Conservation (phyloP, 2,329 filamentous ascomycete species). For the Byssothecium circinans region DNA sequence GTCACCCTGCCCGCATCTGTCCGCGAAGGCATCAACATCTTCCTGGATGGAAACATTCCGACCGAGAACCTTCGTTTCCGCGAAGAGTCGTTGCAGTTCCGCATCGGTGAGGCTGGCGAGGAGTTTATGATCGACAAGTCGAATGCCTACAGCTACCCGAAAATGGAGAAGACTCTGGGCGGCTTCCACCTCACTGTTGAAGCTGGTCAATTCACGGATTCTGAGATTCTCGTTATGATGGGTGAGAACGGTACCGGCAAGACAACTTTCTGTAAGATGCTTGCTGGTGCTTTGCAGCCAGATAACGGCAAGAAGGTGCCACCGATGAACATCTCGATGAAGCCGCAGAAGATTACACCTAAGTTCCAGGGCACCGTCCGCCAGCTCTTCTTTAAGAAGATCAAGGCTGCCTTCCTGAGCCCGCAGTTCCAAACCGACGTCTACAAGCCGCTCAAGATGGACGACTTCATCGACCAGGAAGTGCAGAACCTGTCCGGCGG, state of each 20-base stretch:
- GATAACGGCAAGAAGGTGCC: constrained; percentile 78
- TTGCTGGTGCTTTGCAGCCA: constrained; percentile 90
- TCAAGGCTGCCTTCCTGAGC: constrained; percentile 92
- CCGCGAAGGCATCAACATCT: constrained; percentile 98
- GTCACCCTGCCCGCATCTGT: constrained; percentile 95
- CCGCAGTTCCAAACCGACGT: constrained; percentile 99
- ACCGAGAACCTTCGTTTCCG: constrained; percentile 99
- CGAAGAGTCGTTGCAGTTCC: constrained; percentile 94
- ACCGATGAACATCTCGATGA: constrained; percentile 97
- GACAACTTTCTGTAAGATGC: constrained; percentile 96
- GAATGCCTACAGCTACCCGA: constrained; percentile 83
- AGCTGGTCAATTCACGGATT: constrained; percentile 87
- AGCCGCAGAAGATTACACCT: constrained; percentile 98
- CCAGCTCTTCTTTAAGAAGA: constrained; percentile 99
- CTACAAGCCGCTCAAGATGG: constrained; percentile 97
- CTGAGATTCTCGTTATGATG: constrained; percentile 99
- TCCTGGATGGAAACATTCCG: constrained; percentile 96
- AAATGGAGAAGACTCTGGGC: constrained; percentile 90
- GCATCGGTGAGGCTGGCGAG: constrained; percentile 84
- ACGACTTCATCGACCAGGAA: constrained; percentile 99
- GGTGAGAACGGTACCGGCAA: constrained; percentile 99
- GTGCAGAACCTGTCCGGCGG: constrained; percentile 98
- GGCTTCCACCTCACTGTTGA: constrained; percentile 84
- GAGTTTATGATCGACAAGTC: constrained; percentile 84
- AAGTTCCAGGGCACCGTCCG: constrained; percentile 97